Percentiles rank a stretch among this genome's conserved stretches.
phyloP scores from a whole-genome alignment of 345 rosid genomes.

The Gossypium raimondii region DNA sequence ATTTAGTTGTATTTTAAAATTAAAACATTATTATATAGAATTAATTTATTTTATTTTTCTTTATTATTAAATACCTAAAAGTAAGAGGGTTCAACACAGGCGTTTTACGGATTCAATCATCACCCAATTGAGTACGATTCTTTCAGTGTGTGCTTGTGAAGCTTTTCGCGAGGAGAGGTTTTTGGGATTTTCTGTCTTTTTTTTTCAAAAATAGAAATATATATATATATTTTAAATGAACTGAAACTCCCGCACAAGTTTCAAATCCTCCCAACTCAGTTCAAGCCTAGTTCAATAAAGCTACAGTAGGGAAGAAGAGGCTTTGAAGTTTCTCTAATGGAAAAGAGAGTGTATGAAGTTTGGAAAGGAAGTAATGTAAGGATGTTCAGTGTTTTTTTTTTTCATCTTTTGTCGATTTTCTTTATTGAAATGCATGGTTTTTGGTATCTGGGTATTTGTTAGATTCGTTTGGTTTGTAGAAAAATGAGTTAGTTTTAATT shows the following conservation, averaged over 20 bases:
- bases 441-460: constrained; percentile 14
- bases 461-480: constrained; percentile 19
- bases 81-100: neutral
- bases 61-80: constrained; percentile 7
- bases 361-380: constrained; percentile 97
- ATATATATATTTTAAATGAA: constrained; percentile 14
- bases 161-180: neutral
- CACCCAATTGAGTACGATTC: constrained; percentile 3
- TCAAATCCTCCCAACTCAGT: constrained; percentile 29
- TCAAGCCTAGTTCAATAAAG: constrained; percentile 30
- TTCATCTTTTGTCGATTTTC: neutral
- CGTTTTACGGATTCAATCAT: neutral
- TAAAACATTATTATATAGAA: no score
- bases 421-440: constrained; percentile 11
- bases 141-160: neutral
- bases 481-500: constrained; percentile 16
- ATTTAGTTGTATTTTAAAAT: no score
- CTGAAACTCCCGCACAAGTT: constrained; percentile 29
- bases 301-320: constrained; percentile 11
- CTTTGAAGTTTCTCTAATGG: constrained; percentile 43
- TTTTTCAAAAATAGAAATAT: no score
- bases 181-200: neutral
- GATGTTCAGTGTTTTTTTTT: neutral
- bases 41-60: no score
- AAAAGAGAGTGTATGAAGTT: constrained; percentile 72